Evolutionary conservation across 306 rosid species (phyloP).

Genomic region (Lotus japonicus): DNA sequence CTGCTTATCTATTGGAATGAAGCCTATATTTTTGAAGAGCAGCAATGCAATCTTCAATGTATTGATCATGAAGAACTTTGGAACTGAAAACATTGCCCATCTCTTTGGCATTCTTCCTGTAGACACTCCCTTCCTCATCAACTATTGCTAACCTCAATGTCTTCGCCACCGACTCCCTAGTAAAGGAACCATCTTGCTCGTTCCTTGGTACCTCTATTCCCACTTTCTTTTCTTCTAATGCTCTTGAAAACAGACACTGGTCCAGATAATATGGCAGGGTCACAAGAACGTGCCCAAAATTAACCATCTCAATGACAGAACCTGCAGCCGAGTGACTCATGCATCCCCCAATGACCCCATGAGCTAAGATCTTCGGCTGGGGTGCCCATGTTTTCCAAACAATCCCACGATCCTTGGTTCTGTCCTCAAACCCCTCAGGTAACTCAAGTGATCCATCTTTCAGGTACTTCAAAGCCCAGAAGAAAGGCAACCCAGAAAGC

Average conservation of each 20-base stretch:
- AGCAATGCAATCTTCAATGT: neutral
- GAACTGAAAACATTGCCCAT: conserved; percentile 9
- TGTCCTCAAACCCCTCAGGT: conserved; percentile 47
- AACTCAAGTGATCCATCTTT: conserved; percentile 21
- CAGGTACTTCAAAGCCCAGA: conserved; percentile 47
- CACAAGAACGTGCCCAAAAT: conserved; percentile 41
- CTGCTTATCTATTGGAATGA: neutral
- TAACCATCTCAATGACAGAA: conserved; percentile 38
- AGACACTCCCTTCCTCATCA: conserved; percentile 6
- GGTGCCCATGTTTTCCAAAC: conserved; percentile 60
- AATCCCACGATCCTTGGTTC: conserved; percentile 36
- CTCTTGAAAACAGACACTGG: conserved; percentile 31
- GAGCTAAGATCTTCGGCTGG: conserved; percentile 46
- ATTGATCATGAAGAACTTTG: neutral
- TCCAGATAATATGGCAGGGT: conserved; percentile 34
- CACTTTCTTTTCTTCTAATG: conserved; percentile 27
- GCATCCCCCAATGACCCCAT: conserved; percentile 39
- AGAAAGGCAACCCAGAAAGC: conserved; percentile 45
- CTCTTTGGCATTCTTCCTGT: conserved; percentile 4
- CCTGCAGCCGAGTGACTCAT: conserved; percentile 48
- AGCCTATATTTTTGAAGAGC: neutral
- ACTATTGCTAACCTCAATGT: conserved; percentile 8
- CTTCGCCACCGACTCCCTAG: neutral
- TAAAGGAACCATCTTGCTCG: conserved; percentile 5
- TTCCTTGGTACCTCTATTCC: conserved; percentile 26